These are phyloP conservation scores for Stellera chamaejasme DNA, from an alignment of 345 rosid genomes.

Conservation along the genomic window DNA sequence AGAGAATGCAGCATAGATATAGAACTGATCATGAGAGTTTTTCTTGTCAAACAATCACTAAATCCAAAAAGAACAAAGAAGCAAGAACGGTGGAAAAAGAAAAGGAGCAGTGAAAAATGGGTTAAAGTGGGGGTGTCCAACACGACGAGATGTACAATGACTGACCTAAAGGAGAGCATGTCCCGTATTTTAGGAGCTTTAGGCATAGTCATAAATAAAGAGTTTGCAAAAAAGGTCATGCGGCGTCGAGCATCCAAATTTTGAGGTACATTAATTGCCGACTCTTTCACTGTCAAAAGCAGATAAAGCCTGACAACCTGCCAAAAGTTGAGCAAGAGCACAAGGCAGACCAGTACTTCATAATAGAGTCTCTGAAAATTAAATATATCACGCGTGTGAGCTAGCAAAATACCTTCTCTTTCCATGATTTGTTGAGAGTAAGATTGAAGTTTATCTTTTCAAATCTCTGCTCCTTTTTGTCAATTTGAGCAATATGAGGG, in stretches of 20 bases:
- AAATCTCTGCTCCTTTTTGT: slow-evolving; percentile 60
- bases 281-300: slow-evolving; percentile 90
- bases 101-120: not conserved
- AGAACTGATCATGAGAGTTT: too few species aligned
- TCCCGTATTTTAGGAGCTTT: slow-evolving; percentile 75
- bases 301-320: slow-evolving; percentile 72
- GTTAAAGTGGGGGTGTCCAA: not conserved
- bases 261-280: slow-evolving; percentile 89
- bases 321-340: slow-evolving; percentile 8
- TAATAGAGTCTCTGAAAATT: slow-evolving; percentile 1
- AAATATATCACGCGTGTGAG: not conserved
- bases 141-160: slow-evolving; percentile 1
- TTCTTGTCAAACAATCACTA: too few species aligned
- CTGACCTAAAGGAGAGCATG: slow-evolving; percentile 91
- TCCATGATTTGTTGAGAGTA: slow-evolving; percentile 27
- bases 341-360: not conserved
- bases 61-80: too few species aligned
- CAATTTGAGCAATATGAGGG: slow-evolving; percentile 14
- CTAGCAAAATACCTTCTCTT: slow-evolving; percentile 57
- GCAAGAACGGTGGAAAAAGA: too few species aligned
- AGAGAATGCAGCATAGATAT: too few species aligned
- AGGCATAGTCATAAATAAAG: slow-evolving; percentile 94
- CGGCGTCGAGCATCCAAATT: slow-evolving; percentile 98
- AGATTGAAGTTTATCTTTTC: slow-evolving; percentile 42
- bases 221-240: slow-evolving; percentile 95